Evolutionary conservation across 1,139 yeast species (phyloP), one percentile per base, ranked within the genome.

Genomic region (Lodderomyces beijingensis): DNA sequence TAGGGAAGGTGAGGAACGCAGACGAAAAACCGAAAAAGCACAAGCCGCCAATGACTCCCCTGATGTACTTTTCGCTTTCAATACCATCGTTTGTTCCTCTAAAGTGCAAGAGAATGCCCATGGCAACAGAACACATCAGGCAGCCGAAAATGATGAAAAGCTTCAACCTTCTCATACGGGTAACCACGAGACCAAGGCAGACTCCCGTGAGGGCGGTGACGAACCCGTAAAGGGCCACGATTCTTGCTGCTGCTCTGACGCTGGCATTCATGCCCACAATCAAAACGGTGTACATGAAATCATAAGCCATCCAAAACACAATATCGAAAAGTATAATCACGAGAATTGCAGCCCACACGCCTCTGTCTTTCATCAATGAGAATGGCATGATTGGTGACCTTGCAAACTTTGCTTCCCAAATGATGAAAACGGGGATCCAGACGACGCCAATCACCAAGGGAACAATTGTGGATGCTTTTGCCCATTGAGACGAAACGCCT

Each of bases 21-120:
- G 85, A 82, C 46, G 87, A 86, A 34, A 82, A 62, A 54, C 89
- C 91, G 60, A 80, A 63, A 22, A 80, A 50, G 47, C 79, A 74
- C 45, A 77, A 65, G 16, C 79, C 74, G 25, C 84, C 89, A 50
- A 82, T 77, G 36, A 81, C 66, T 44, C 89, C 89, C 24, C 61
- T 42, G 37, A 65, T 39, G 40, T 49, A 50, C 27, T 37, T 42
- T 29, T 57, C 48, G 24, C 50, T 41, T 17, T 51, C 41, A 19
- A 47, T 44, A 4, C 64, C 53, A 32, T 37, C 39, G 20, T 43
- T 40, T 21, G 56, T 56, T 25, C 60, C 55, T 50, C 69, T 50
- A 44, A 38, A 62, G 38, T 57, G 57, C 31, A 49, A 45, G 41
- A 61, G 46, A 16, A 62, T 37, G 21, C 68, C 68, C 37, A 57